phyloP scores from a whole-genome alignment of 1,284 basidiomycete species.

The Termitomyces sp. region DNA sequence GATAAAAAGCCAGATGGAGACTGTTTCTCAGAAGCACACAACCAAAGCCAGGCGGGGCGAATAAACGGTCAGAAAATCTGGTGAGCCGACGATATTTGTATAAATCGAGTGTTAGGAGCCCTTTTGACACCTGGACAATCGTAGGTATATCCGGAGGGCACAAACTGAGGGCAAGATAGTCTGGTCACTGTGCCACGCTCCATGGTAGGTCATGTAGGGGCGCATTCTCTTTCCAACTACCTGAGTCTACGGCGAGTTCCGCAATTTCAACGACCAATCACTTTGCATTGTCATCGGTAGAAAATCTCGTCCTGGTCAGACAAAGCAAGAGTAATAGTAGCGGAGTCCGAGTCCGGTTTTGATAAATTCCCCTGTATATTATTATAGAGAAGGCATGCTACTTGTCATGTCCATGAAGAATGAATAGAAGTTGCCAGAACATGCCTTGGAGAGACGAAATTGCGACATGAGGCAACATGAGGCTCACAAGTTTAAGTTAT shows the following conservation, averaged over 20 bases:
- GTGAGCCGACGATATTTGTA: slow-evolving; percentile 13
- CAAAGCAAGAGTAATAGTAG: slow-evolving; percentile 16
- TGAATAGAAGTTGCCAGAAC: slow-evolving; percentile 1
- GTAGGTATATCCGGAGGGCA: slow-evolving; percentile 10
- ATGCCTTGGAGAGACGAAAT: slow-evolving; percentile 3
- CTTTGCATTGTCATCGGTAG: slow-evolving; percentile 13
- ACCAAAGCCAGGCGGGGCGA: neutral
- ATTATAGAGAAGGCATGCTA: too few species aligned
- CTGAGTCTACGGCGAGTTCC: slow-evolving; percentile 18
- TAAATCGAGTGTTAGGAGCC: neutral
- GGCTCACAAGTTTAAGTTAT: slow-evolving; percentile 16
- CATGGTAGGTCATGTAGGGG: slow-evolving; percentile 14
- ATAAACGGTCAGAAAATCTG: neutral
- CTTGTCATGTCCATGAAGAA: neutral
- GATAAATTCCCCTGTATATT: too few species aligned
- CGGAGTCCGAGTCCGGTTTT: slow-evolving; percentile 2
- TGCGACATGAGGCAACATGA: slow-evolving; percentile 16
- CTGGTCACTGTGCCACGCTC: slow-evolving; percentile 17
- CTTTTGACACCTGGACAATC: slow-evolving; percentile 16
- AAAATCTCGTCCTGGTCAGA: slow-evolving; percentile 10
- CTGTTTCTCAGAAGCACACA: neutral
- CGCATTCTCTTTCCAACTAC: slow-evolving; percentile 10
- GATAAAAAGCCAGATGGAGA: neutral
- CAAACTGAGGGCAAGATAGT: slow-evolving; percentile 9
- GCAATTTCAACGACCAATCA: slow-evolving; percentile 8